Evolutionary conservation across 345 rosid species (phyloP).

Genomic region (Angophora floribunda): DNA sequence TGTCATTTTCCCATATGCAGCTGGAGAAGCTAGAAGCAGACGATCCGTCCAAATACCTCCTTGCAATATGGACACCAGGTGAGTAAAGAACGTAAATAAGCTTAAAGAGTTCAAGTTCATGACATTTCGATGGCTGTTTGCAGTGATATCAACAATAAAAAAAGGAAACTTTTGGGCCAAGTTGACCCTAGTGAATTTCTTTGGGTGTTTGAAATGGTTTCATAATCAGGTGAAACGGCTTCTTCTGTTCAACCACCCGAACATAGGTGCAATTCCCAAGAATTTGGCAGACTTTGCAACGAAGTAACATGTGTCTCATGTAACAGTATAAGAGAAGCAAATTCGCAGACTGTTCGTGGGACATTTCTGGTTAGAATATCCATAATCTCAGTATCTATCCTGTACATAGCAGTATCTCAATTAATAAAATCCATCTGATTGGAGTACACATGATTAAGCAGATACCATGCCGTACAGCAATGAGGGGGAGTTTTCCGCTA

Average conservation of each 20-base stretch:
- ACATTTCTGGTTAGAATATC: conserved; percentile 64
- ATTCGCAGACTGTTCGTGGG: conserved; percentile 74
- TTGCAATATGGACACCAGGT: conserved; percentile 99
- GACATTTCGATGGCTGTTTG: background rate
- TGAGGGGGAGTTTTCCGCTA: conserved; percentile 95
- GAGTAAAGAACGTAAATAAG: background rate
- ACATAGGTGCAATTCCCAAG: conserved; percentile 44
- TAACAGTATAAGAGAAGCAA: conserved; percentile 55
- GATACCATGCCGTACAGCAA: conserved; percentile 97
- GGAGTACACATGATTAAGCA: conserved; percentile 4
- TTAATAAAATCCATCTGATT: background rate
- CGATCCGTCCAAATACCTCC: conserved; percentile 79
- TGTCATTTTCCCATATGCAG: conserved; percentile 25
- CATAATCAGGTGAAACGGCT: conserved; percentile 70
- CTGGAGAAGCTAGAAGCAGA: conserved; percentile 70
- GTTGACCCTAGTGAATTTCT: background rate
- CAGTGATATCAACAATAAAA: background rate
- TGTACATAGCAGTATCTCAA: background rate
- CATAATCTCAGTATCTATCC: background rate
- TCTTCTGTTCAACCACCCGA: conserved; percentile 58
- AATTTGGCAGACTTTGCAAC: conserved; percentile 34
- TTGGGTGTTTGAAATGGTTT: background rate
- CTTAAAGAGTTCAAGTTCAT: background rate
- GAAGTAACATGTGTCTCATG: conserved; percentile 68
- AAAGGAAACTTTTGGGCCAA: background rate